Evolutionary conservation across 208 protist genomes (phyloP), one percentile per base, ranked within the genome.

Genomic region (Acanthamoeba royreba): DNA sequence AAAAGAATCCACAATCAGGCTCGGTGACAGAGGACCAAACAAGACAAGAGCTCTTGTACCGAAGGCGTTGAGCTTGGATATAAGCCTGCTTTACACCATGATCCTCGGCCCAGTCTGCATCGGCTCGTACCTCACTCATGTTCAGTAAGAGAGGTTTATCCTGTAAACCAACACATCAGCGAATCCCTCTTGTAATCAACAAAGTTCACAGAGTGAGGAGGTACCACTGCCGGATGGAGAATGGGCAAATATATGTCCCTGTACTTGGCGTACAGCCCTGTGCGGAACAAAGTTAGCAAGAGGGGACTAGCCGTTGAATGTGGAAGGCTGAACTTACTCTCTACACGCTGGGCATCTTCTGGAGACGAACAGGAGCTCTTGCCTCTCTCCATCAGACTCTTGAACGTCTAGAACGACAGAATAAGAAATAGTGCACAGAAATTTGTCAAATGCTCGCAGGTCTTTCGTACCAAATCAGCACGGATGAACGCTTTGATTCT

Each of bases 401-500:
- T 87, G 43, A 87, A 87, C 9, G 79, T 87, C 79, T 87, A 43
- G n/a, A n/a, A n/a, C n/a, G n/a, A n/a, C n/a, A n/a, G n/a, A n/a
- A n/a, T n/a, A n/a, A n/a, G n/a, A n/a, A n/a, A n/a, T n/a, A n/a
- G n/a, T n/a, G n/a, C n/a, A n/a, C n/a, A n/a, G n/a, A n/a, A n/a
- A n/a, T n/a, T n/a, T n/a, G n/a, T n/a, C n/a, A n/a, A n/a, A n/a
- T n/a, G n/a, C n/a, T n/a, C n/a, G n/a, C n/a, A n/a, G n/a, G n/a
- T n/a, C n/a, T n/a, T n/a, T n/a, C 28, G 49, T 55, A 87, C 79
- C 79, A 87, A 40, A 19, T 87, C 79, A 17, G 79, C 79, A 11
- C 79, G 79, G 35, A 87, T 87, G 49, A 87, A 87, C 28, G 79
- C 79, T 42, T 87, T 87, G 49, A 87, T 87, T n/a, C 79, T n/a